Base-by-base conservation (phyloP, 306 rosid genomes). In the Cucumis hystrix region DNA sequence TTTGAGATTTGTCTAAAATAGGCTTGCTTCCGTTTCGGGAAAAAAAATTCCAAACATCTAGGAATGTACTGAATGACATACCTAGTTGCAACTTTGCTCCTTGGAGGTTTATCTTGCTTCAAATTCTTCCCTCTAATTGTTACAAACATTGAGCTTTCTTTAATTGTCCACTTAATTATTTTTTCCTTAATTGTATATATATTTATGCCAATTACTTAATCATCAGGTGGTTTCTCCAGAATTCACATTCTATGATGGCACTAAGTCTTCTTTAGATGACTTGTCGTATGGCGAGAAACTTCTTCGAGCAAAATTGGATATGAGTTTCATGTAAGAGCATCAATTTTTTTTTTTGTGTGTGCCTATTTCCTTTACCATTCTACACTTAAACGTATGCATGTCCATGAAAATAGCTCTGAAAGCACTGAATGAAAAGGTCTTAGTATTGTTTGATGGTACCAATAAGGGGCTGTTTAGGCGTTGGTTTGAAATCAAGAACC, bases 221-320 rank as follows among this genome's bases (percentile, higher is more conserved):
- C 75, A 67, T 64, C 83, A 95, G 99, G 97, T 95, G 81, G 91
- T 95, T 75, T 92, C 97, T 81, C 88, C 97, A 0, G 99, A 92
- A 83, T 82, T 95, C 77, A 95, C 99, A 81, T 95, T 95, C 88
- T 95, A 89, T 83, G 99, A 92, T 79, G 97, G 96, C 79, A 86
- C 97, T 25, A 95, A 95, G 82, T 95, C 99, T 40, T 90, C 89
- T 78, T 83, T 88, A 78, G 96, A 89, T 86, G 97, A 95, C 81
- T 85, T 97, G 41, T 77, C 86, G 17, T 88, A 75, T 79, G 92
- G 99, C 56, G 99, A 95, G 85, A 95, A 92, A 87, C 99, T 92
- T 86, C 88, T 95, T 75, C 99, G 99, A 59, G 99, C 99, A 40
- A 95, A 95, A 87, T 79, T 95, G 93, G 99, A 95, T 77, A 66